These are phyloP conservation scores for Acorus gramineus DNA, from an alignment of 106 monocot species.

Conservation along the genomic window DNA sequence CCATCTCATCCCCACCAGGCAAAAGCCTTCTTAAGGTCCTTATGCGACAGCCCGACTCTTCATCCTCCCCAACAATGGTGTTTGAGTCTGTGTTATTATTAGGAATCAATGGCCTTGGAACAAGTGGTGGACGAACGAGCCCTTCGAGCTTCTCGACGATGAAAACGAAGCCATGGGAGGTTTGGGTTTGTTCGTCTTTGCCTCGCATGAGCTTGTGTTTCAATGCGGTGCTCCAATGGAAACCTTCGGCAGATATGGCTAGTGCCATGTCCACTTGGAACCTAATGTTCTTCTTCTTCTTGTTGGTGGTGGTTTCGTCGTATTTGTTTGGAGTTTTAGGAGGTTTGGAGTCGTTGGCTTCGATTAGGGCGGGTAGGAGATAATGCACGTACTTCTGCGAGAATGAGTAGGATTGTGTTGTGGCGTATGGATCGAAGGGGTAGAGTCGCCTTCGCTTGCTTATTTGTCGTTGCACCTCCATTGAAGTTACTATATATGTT, in stretches of 20 bases:
- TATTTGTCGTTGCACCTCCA: constrained; percentile 9
- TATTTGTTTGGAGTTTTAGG: background rate
- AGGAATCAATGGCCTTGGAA: constrained; percentile 19
- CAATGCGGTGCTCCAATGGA: constrained; percentile 30
- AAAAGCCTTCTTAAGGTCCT: constrained; percentile 25
- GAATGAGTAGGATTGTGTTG: constrained; percentile 19
- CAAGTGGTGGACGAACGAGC: background rate
- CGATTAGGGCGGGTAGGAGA: constrained; percentile 25
- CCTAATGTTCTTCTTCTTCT: constrained; percentile 19
- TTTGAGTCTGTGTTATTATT: background rate
- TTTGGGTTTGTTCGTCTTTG: background rate
- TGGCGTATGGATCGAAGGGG: constrained; percentile 8
- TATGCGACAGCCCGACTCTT: constrained; percentile 14
- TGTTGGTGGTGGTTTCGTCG: background rate
- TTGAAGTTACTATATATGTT: background rate
- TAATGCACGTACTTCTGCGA: constrained; percentile 22
- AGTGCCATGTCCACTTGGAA: constrained; percentile 55
- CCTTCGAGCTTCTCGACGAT: background rate
- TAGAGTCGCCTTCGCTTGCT: constrained; percentile 25
- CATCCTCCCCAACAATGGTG: constrained; percentile 5
- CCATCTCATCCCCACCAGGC: constrained; percentile 41
- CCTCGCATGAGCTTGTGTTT: constrained; percentile 28
- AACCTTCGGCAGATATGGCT: constrained; percentile 17
- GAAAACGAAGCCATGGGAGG: background rate
- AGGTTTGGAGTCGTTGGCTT: background rate